These are phyloP conservation scores for Coniella vitis DNA, from an alignment of 2,329 filamentous ascomycete species.

Conservation along the genomic window DNA sequence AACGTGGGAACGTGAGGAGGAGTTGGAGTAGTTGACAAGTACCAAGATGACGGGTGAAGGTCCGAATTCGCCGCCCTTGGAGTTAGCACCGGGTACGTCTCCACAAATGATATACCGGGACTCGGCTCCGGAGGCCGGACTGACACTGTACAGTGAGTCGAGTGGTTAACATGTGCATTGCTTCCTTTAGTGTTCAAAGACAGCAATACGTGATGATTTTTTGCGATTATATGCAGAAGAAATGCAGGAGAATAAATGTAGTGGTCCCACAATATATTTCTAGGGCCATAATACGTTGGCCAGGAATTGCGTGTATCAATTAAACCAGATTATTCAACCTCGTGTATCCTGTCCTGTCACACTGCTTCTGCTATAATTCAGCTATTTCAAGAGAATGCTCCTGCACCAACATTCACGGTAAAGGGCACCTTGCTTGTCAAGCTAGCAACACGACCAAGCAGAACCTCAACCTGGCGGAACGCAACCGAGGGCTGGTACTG, in stretches of 20 bases:
- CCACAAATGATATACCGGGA: neutral
- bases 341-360: neutral
- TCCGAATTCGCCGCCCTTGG: neutral
- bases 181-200: neutral
- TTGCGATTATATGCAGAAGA: no score
- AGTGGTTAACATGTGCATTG: no score
- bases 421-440: conserved; percentile 39
- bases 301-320: no score
- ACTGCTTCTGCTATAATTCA: neutral
- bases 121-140: neutral
- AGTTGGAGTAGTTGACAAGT: no score
- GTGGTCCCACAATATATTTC: no score
- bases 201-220: no score
- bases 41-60: no score
- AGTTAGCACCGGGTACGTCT: neutral
- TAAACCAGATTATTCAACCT: no score
- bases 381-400: neutral
- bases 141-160: no score
- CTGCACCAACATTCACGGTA: conserved; percentile 20
- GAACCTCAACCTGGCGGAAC: conserved; percentile 67
- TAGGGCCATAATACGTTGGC: no score
- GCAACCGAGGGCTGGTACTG: conserved; percentile 63
- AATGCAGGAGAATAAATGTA: no score
- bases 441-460: conserved; percentile 62
- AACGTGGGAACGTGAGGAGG: no score